Evolutionary conservation across 75 land plant species (phyloP).

Genomic region (Pinus albicaulis): DNA sequence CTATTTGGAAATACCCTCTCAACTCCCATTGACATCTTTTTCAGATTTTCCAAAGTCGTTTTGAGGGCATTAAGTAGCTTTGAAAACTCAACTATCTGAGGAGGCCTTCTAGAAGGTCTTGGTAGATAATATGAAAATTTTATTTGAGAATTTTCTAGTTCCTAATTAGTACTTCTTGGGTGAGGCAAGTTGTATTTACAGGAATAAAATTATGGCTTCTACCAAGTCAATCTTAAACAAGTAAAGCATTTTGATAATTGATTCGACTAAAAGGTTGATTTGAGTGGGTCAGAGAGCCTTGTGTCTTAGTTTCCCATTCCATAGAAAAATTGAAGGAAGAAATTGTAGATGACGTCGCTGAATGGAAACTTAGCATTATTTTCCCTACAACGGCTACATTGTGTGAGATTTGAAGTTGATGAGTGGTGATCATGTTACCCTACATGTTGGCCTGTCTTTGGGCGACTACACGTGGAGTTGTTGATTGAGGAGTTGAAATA

Average conservation of each 20-base stretch:
- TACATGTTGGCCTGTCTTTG: too few species aligned
- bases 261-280: neutral
- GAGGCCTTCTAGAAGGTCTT: neutral
- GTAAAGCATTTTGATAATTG: too few species aligned
- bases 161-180: neutral
- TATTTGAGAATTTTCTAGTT: neutral
- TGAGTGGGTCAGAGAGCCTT: neutral
- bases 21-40: neutral
- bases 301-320: neutral
- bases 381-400: too few species aligned
- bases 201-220: neutral
- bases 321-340: neutral
- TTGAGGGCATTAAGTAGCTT: constrained; percentile 1
- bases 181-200: neutral
- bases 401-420: too few species aligned
- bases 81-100: neutral
- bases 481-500: too few species aligned
- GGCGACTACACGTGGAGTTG: too few species aligned
- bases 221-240: neutral
- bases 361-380: neutral
- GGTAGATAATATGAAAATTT: neutral
- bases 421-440: too few species aligned
- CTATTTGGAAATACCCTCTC: too few species aligned
- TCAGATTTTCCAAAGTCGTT: neutral
- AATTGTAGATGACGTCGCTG: neutral